Conservation (phyloP, 2,329 filamentous ascomycete species). For the Neonectria magnoliae region DNA sequence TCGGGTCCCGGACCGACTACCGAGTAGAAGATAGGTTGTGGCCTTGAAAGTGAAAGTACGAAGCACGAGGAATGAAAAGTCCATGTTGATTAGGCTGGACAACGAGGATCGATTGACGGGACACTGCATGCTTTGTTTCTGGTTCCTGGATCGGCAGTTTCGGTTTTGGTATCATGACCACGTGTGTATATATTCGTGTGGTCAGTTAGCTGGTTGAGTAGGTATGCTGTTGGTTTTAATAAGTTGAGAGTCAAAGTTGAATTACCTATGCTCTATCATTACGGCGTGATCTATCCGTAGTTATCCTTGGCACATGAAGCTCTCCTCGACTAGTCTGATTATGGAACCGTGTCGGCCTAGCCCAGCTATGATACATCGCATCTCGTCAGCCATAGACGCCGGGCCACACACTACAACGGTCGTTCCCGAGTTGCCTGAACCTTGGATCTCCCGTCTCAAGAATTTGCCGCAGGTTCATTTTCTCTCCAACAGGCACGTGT, state of each 20-base stretch:
- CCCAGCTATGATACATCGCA: constrained; percentile 2
- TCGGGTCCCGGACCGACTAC: constrained; percentile 22
- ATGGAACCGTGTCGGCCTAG: constrained; percentile 1
- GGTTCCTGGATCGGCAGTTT: not conserved
- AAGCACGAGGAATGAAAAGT: not conserved
- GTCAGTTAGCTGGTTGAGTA: not conserved
- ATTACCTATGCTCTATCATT: not conserved
- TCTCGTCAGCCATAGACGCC: constrained; percentile 1
- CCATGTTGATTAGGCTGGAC: not conserved
- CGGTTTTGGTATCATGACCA: not conserved
- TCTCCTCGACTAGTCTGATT: constrained; percentile 6
- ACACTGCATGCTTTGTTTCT: not conserved
- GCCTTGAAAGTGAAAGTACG: constrained; percentile 3
- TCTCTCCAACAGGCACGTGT: not conserved
- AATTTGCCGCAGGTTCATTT: not conserved
- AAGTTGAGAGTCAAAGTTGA: not conserved
- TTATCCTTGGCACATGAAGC: not conserved
- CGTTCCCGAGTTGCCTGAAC: too few relatives aligned
- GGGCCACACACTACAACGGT: not conserved
- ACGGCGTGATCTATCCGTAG: not conserved
- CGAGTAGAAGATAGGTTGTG: constrained; percentile 18
- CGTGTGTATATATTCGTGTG: not conserved
- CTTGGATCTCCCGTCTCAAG: not conserved
- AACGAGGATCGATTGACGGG: not conserved
- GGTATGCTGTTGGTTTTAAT: not conserved